Conservation (phyloP, 2,329 filamentous ascomycete species). For the Paramyrothecium sp. region DNA sequence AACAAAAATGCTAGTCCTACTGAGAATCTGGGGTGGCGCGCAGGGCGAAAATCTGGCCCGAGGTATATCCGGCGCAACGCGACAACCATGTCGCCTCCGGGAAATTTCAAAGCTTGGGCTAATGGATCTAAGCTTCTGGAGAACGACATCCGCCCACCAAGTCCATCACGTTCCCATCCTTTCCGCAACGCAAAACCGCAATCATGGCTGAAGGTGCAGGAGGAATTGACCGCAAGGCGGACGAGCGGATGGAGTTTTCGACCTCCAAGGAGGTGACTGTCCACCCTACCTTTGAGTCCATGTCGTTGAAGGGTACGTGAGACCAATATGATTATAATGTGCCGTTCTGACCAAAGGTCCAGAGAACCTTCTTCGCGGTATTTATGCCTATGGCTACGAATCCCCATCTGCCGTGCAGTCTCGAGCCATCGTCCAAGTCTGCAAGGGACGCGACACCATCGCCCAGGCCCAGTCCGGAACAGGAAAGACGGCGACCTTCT, state of each 20-base stretch:
- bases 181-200: conserved; percentile 8
- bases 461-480: conserved; percentile 97
- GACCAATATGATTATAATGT: neutral
- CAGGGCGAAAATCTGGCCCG: neutral
- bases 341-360: conserved; percentile 10
- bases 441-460: conserved; percentile 98
- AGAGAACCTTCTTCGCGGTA: conserved; percentile 93
- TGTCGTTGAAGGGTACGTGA: conserved; percentile 80
- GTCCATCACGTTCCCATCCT: neutral
- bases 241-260: conserved; percentile 96
- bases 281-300: conserved; percentile 89
- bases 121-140: neutral
- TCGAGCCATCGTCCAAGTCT: conserved; percentile 96
- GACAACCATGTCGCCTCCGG: neutral
- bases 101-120: neutral
- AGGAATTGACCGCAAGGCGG: conserved; percentile 83
- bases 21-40: neutral
- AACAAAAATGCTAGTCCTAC: conserved; percentile 3
- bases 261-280: conserved; percentile 98
- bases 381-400: conserved; percentile 98
- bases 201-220: conserved; percentile 81
- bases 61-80: conserved; percentile 2
- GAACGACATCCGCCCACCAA: neutral
- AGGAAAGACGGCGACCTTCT: conserved; percentile 95
- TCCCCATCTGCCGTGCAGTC: conserved; percentile 97